Base-by-base conservation (phyloP, 2,329 filamentous ascomycete species). In the Ophiostoma pallidulum region DNA sequence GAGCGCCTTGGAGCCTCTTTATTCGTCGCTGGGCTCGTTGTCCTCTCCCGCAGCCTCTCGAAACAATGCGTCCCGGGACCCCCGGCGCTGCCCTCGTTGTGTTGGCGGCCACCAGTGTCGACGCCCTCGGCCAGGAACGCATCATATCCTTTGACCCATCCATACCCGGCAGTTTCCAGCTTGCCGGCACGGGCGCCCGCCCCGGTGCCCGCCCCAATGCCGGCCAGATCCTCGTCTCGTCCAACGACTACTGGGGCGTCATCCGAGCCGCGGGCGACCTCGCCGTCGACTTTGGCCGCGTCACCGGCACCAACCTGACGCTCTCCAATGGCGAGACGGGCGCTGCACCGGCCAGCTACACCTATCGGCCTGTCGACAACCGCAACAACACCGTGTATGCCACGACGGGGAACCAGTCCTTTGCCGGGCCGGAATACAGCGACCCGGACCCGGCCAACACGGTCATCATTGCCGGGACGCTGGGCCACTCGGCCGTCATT, bases 181-280 rank as follows among this genome's bases (percentile, higher is more conserved):
- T 66, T 54, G 58, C 64, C 50, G 66, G 63, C 19, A 26, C 18
- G 20, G 14, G 10, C 56, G 58, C 4, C 53, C n/a, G n/a, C n/a
- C n/a, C n/a, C n/a, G n/a, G n/a, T n/a, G n/a, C n/a, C n/a, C n/a
- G n/a, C n/a, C n/a, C n/a, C n/a, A n/a, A n/a, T n/a, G 62, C 12
- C 54, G 66, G 71, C 0, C 72, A 75, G 57, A 77, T 82, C 43
- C 64, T 75, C 3, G 67, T 80, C n/a, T 75, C 76, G 9, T 56
- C 62, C 18, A 65, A 75, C 47, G 82, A 86, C 51, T 83, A 76
- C 68, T 81, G 78, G 65, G 82, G 80, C 48, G 82, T 86, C 1
- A 70, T 84, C 46, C 74, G 82, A 22, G 80, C 79, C 5, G 82
- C 80, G 0, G 70, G 78, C 33, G 82, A 87, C 60, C 70, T 87